Evolutionary conservation across 208 protist genomes (phyloP).

Genomic region (Acanthamoeba sp.): DNA sequence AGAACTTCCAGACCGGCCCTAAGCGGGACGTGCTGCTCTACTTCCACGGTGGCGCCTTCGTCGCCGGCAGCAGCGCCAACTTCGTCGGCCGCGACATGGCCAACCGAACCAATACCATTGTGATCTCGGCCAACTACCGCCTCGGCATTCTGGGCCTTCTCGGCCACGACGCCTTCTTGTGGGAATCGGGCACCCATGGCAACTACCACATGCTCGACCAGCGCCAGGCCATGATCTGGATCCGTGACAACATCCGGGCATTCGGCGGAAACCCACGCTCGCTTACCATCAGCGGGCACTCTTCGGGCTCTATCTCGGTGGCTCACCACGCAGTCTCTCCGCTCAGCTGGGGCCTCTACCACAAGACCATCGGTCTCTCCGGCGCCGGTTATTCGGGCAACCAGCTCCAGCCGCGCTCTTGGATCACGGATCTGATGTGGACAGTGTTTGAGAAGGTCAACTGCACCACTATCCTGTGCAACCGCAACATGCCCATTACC

Average conservation of each 20-base stretch:
- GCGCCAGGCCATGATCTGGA: slow-evolving; percentile 41
- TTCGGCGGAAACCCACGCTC: slow-evolving; percentile 68
- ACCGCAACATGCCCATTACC: neutral
- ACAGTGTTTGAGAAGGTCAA: neutral
- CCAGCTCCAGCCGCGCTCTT: neutral
- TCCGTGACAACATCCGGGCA: slow-evolving; percentile 57
- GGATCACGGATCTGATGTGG: slow-evolving; percentile 4
- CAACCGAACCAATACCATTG: neutral
- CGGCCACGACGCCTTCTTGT: neutral
- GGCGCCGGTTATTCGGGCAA: neutral
- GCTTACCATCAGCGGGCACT: slow-evolving; percentile 12
- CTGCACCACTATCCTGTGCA: neutral
- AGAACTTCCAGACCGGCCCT: neutral
- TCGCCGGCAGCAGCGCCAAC: neutral
- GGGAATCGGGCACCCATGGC: neutral
- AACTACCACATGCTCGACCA: slow-evolving; percentile 51
- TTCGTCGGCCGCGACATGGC: neutral
- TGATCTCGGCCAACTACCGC: slow-evolving; percentile 66
- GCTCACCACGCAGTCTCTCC: neutral
- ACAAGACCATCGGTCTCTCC: neutral
- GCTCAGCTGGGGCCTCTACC: slow-evolving; percentile 1
- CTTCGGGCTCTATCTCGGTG: neutral
- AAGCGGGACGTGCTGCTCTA: neutral
- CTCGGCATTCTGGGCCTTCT: slow-evolving; percentile 75
- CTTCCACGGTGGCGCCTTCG: slow-evolving; percentile 4